These are phyloP conservation scores for Musa beccarii DNA, from an alignment of 176 grass and related monocot genomes.

Conservation along the genomic window DNA sequence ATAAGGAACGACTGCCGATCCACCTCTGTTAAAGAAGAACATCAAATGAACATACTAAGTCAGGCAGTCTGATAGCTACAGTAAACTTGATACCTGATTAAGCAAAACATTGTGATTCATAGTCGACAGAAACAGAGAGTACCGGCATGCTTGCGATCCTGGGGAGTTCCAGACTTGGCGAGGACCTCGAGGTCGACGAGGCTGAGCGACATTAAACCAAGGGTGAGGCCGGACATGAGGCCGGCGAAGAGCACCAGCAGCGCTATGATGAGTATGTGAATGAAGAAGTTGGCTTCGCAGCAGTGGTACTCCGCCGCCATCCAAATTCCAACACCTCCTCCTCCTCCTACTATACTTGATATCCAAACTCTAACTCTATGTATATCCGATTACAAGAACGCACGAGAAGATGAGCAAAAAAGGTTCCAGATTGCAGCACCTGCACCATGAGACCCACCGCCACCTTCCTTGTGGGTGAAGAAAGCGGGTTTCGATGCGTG, in stretches of 20 bases:
- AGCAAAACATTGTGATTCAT: background rate
- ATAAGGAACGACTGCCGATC: too few relatives aligned
- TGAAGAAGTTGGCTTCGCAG: conserved; percentile 76
- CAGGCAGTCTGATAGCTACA: too few relatives aligned
- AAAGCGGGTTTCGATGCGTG: too few relatives aligned
- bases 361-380: too few relatives aligned
- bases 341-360: too few relatives aligned
- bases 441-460: too few relatives aligned
- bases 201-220: conserved; percentile 97
- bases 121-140: background rate
- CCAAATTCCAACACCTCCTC: background rate
- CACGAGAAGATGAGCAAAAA: too few relatives aligned
- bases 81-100: background rate
- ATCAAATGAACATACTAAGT: too few relatives aligned
- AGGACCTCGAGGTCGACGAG: conserved; percentile 98
- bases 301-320: conserved; percentile 33
- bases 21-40: too few relatives aligned
- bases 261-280: conserved; percentile 43
- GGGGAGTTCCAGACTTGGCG: conserved; percentile 52
- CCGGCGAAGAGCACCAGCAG: conserved; percentile 80
- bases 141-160: conserved; percentile 59
- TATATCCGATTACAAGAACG: too few relatives aligned
- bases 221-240: conserved; percentile 93
- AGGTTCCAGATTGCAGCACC: too few relatives aligned
- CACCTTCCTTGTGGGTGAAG: too few relatives aligned